Percentiles rank a stretch among this genome's conserved stretches.
Conservation (phyloP, 176 grass and related monocot species). For the Rhipidocladum racemiflorum region DNA sequence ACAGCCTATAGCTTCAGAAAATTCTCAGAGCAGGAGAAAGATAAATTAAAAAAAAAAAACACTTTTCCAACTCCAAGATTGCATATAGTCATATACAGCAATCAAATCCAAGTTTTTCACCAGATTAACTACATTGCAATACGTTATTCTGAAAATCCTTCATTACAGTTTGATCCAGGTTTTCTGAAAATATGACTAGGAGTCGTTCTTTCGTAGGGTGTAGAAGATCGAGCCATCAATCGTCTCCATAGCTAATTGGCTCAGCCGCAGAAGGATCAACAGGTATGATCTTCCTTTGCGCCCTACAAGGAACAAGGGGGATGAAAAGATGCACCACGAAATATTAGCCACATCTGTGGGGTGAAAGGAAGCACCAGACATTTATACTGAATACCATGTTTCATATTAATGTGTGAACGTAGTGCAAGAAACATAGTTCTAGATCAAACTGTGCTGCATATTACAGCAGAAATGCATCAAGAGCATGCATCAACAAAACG, state of each 20-base stretch:
- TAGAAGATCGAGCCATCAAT: constrained; percentile 64
- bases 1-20: background rate
- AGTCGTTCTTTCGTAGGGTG: constrained; percentile 31
- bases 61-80: background rate
- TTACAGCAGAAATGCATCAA: background rate
- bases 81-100: background rate
- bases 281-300: constrained; percentile 77
- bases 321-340: background rate
- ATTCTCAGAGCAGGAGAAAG: background rate
- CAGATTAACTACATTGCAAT: background rate
- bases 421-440: background rate
- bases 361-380: background rate
- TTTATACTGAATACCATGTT: background rate
- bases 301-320: constrained; percentile 38
- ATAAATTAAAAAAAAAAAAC: too few relatives aligned
- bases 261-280: constrained; percentile 67
- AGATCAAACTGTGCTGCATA: background rate
- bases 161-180: background rate
- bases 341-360: background rate
- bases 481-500: background rate
- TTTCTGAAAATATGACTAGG: constrained; percentile 7
- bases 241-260: constrained; percentile 65
- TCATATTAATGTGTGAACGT: background rate
- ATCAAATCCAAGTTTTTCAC: background rate
- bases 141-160: background rate